Evolutionary conservation across 75 land plant genomes (phyloP).

Genomic region (Cryptomeria japonica): DNA sequence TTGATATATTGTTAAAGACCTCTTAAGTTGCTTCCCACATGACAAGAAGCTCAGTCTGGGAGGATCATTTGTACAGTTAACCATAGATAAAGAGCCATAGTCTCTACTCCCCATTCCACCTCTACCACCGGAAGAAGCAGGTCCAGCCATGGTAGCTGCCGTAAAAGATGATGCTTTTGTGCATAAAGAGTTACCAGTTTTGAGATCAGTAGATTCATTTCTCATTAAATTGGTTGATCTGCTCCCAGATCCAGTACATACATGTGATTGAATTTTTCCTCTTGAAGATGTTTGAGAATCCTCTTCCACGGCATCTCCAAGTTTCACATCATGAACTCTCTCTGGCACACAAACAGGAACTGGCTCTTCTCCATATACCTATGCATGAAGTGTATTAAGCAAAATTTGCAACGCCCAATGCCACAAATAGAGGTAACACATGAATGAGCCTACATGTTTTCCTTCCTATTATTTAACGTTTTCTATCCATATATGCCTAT

Average conservation of each 20-base stretch:
- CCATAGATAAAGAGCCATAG: conserved; percentile 45
- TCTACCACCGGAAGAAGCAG: conserved; percentile 64
- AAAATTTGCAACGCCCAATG: background rate
- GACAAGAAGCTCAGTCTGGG: conserved; percentile 70
- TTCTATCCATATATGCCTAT: background rate
- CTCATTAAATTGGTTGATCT: conserved; percentile 45
- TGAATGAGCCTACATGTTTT: no score
- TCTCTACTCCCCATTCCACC: conserved; percentile 61
- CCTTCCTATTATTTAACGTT: background rate
- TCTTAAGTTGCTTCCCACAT: conserved; percentile 82
- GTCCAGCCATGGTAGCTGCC: conserved; percentile 96
- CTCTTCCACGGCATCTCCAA: conserved; percentile 78
- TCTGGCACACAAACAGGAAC: conserved; percentile 75
- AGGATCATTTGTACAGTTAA: conserved; percentile 41
- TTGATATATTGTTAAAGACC: conserved; percentile 83
- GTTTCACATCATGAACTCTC: conserved; percentile 92
- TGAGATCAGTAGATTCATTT: conserved; percentile 51
- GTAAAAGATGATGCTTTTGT: conserved; percentile 91
- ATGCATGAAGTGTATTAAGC: background rate
- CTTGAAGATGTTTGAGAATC: conserved; percentile 37
- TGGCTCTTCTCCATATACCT: conserved; percentile 81
- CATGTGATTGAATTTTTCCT: conserved; percentile 49
- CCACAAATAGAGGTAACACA: background rate
- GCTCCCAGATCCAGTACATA: conserved; percentile 54
- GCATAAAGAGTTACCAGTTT: conserved; percentile 44